Percentiles rank a stretch among this genome's conserved stretches.
These are phyloP conservation scores for Nigrospora sphaerica DNA, from an alignment of 2,329 filamentous ascomycete species.

Conservation along the genomic window DNA sequence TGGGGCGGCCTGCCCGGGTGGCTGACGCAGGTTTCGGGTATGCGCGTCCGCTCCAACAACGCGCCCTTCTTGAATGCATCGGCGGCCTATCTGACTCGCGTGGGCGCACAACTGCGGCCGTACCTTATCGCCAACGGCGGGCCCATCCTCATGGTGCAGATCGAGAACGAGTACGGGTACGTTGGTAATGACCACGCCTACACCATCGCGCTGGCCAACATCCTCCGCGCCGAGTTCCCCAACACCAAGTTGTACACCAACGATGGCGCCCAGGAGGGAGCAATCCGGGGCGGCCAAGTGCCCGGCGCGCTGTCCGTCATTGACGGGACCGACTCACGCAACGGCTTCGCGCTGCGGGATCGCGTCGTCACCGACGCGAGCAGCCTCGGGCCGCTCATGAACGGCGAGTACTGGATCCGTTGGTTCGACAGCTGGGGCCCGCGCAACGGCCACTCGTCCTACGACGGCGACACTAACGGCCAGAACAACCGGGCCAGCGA, in stretches of 20 bases:
- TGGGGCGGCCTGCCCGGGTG: slow-evolving; percentile 42
- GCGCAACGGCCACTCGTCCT: slow-evolving; percentile 26
- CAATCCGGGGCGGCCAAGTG: slow-evolving; percentile 34
- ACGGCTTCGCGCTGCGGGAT: slow-evolving; percentile 32
- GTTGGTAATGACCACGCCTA: slow-evolving; percentile 38
- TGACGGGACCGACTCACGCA: slow-evolving; percentile 32
- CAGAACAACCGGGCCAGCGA: slow-evolving; percentile 22
- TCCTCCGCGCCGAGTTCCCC: slow-evolving; percentile 30
- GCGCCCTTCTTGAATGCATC: slow-evolving; percentile 29
- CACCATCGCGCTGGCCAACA: slow-evolving; percentile 29
- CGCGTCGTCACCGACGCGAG: slow-evolving; percentile 33
- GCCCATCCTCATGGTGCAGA: slow-evolving; percentile 41
- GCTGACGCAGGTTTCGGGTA: slow-evolving; percentile 30
- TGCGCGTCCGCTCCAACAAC: slow-evolving; percentile 34
- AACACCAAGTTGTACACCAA: slow-evolving; percentile 40
- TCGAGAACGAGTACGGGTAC: slow-evolving; percentile 45
- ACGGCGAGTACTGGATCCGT: slow-evolving; percentile 42
- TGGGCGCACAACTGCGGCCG: slow-evolving; percentile 7
- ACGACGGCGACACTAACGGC: slow-evolving; percentile 15
- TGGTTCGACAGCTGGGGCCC: slow-evolving; percentile 37
- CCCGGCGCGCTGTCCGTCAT: slow-evolving; percentile 35
- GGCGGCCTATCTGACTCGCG: slow-evolving; percentile 29
- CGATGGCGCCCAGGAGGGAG: slow-evolving; percentile 36
- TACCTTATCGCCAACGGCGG: slow-evolving; percentile 26
- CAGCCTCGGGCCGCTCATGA: slow-evolving; percentile 35